Base-by-base conservation (phyloP, 208 protist genomes). In the Entamoeba moshkovskii region DNA sequence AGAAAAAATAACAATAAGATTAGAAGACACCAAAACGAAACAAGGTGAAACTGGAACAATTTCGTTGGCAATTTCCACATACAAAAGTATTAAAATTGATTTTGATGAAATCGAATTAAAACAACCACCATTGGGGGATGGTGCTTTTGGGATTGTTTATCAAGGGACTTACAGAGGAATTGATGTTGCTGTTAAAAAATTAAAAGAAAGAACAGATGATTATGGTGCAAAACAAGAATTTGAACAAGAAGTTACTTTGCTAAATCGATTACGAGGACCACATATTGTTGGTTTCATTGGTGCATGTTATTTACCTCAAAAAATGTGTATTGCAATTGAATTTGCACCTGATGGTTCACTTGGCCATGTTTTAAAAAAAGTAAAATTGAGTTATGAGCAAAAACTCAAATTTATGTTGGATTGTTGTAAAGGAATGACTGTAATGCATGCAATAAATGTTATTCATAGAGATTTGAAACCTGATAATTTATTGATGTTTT, bases 271-370 rank as follows among this genome's bases (percentile, higher is more conserved):
- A 22, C 42, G 95, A 47, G 95, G 96, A 66, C 96, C 96, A 22
- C 95, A 96, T 91, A 95, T 96, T 29, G 92, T 96, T 6, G 93
- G 96, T 8, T 95, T 96, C 46, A 96, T 97, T 95, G 96, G 95
- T n/a, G 96, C 94, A 16, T 97, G 96, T 46, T 96, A 95, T 16
- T 16, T 94, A 44, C 66, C 93, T 46, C 93, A 93, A 42, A 95
- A 96, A 45, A 52, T 97, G 25, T 94, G 93, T 45, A 94, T 97
- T 38, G 93, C 96, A 2, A 97, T 95, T 22, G 96, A 97, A 85
- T 96, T 94, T 91, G 46, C 96, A 33, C 42, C 92, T 45, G 46
- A 73, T 66, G 95, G 95, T 18, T 94, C 92, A 33, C 33, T 94
- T 4, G 25, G n/a, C 1, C 73, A 95, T 93, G 11, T 95, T 5